Percentiles rank a stretch among this genome's conserved stretches.
Evolutionary conservation across 345 rosid genomes (phyloP).

Genomic region (Gossypium turneri): DNA sequence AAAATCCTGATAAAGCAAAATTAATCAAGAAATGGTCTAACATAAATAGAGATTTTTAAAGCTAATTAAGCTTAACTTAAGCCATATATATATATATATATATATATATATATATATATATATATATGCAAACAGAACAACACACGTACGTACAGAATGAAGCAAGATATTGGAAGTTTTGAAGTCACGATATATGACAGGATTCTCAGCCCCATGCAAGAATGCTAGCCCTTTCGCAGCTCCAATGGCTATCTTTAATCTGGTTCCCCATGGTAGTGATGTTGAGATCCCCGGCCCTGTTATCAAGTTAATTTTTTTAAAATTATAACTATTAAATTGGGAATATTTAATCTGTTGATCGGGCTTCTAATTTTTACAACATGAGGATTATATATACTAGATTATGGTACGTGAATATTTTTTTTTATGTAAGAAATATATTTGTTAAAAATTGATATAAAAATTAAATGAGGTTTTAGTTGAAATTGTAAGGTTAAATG

Average conservation of each 20-base stretch:
- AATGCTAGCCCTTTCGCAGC: slow-evolving; percentile 92
- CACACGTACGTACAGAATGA: slow-evolving; percentile 49
- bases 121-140: not conserved
- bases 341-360: too few relatives aligned
- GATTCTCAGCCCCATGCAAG: slow-evolving; percentile 78
- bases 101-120: not conserved
- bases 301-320: not conserved
- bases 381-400: too few relatives aligned
- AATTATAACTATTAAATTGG: too few relatives aligned
- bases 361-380: too few relatives aligned
- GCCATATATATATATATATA: not conserved
- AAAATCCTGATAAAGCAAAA: slow-evolving; percentile 50
- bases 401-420: too few relatives aligned
- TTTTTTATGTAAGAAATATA: too few relatives aligned
- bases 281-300: slow-evolving; percentile 53
- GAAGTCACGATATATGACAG: slow-evolving; percentile 90
- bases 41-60: not conserved
- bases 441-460: too few relatives aligned
- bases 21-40: not conserved
- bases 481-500: too few relatives aligned
- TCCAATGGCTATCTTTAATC: slow-evolving; percentile 76
- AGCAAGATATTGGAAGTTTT: slow-evolving; percentile 87
- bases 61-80: not conserved
- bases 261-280: slow-evolving; percentile 79
- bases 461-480: too few relatives aligned